phyloP scores from a whole-genome alignment of 2,329 filamentous ascomycete genomes.

The Aciculosporium take region DNA sequence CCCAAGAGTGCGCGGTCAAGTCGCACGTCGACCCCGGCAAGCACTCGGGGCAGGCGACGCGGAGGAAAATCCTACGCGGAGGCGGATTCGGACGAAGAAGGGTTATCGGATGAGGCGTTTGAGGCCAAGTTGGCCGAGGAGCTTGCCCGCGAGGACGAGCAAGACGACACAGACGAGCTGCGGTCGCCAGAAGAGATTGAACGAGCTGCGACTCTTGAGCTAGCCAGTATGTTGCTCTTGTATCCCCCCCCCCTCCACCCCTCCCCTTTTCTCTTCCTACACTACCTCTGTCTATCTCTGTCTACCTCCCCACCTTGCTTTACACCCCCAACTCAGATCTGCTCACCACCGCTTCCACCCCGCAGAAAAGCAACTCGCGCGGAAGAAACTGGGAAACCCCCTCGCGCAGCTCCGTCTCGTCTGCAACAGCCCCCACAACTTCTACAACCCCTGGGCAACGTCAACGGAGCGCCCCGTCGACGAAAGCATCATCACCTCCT shows the following conservation, averaged over 20 bases:
- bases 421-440: conserved; percentile 91
- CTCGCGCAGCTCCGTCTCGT: conserved; percentile 82
- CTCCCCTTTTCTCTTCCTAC: too few species aligned
- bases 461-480: conserved; percentile 49
- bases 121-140: conserved; percentile 62
- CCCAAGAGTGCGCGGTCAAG: conserved; percentile 64
- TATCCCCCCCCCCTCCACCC: not conserved
- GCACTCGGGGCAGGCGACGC: conserved; percentile 35
- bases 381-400: conserved; percentile 86
- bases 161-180: conserved; percentile 17
- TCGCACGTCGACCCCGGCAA: conserved; percentile 57
- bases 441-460: conserved; percentile 77
- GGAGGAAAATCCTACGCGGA: conserved; percentile 36
- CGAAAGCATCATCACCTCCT: conserved; percentile 70
- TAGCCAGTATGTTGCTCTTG: conserved; percentile 53
- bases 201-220: conserved; percentile 51
- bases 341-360: not conserved
- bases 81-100: conserved; percentile 44
- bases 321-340: not conserved
- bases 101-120: conserved; percentile 67
- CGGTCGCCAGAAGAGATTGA: conserved; percentile 46
- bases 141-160: conserved; percentile 27
- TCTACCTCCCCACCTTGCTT: too few species aligned
- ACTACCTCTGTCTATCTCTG: not conserved
- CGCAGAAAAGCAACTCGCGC: conserved; percentile 67